phyloP scores from a whole-genome alignment of 2,329 filamentous ascomycete species.

The Colletotrichum sansevieriae region DNA sequence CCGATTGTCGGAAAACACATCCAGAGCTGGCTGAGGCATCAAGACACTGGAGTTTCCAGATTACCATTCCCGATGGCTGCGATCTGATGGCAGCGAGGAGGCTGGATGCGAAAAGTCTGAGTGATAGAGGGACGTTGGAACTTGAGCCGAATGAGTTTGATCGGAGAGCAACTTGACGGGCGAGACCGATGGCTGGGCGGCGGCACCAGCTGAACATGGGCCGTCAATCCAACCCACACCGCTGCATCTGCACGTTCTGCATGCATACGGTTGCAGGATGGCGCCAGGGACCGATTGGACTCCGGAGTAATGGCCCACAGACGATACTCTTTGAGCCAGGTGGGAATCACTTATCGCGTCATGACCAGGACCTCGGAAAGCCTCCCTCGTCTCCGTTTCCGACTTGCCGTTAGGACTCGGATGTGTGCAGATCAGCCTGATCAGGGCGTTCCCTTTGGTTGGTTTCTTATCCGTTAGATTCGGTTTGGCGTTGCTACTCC shows the following conservation, averaged over 20 bases:
- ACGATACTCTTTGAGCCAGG: background rate
- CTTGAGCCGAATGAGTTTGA: background rate
- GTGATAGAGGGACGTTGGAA: background rate
- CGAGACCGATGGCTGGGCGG: background rate
- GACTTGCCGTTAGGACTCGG: slow-evolving; percentile 4
- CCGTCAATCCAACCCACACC: slow-evolving; percentile 8
- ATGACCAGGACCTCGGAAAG: slow-evolving; percentile 13
- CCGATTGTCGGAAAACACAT: slow-evolving; percentile 1
- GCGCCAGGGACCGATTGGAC: slow-evolving; percentile 1
- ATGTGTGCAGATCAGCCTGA: slow-evolving; percentile 28
- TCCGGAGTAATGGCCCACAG: background rate
- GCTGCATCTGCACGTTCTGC: slow-evolving; percentile 21
- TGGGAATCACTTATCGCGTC: slow-evolving; percentile 35
- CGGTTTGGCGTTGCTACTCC: slow-evolving; percentile 30
- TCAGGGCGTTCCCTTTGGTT: slow-evolving; percentile 34
- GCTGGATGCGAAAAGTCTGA: too few relatives aligned
- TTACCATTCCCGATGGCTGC: background rate
- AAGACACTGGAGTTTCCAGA: background rate
- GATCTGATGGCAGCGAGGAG: too few relatives aligned
- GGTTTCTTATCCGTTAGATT: slow-evolving; percentile 30
- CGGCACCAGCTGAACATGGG: background rate
- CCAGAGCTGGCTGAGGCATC: background rate
- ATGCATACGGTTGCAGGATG: slow-evolving; percentile 23
- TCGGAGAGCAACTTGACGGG: slow-evolving; percentile 23
- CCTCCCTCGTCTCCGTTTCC: slow-evolving; percentile 14